Evolutionary conservation across 2,329 filamentous ascomycete species (phyloP).

Genomic region (Stenocarpella maydis): DNA sequence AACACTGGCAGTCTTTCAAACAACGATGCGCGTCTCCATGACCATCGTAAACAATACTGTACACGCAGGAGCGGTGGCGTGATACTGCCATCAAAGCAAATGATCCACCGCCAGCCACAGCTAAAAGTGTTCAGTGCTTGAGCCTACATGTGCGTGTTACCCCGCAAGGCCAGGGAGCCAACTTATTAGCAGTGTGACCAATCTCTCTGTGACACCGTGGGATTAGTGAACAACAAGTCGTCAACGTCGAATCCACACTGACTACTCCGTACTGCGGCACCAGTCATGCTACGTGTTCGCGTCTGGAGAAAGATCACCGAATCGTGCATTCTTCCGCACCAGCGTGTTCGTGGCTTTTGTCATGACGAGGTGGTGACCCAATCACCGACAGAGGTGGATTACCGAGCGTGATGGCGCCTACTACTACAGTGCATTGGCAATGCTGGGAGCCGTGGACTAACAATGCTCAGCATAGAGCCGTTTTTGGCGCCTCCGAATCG

Average conservation of each 20-base stretch:
- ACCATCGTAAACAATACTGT: too few species aligned
- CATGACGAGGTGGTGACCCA: slow-evolving; percentile 20
- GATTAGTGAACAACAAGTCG: background rate
- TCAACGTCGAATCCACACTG: slow-evolving; percentile 11
- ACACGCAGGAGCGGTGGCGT: too few species aligned
- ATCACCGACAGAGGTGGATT: background rate
- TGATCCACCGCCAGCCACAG: slow-evolving; percentile 25
- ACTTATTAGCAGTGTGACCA: slow-evolving; percentile 19
- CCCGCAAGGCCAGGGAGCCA: slow-evolving; percentile 10
- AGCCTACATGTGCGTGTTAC: slow-evolving; percentile 9
- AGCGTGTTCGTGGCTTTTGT: slow-evolving; percentile 12
- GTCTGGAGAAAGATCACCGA: slow-evolving; percentile 2
- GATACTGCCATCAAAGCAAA: too few species aligned
- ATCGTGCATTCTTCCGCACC: slow-evolving; percentile 8
- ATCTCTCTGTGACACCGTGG: slow-evolving; percentile 3
- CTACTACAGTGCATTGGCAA: background rate
- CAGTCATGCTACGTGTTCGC: slow-evolving; percentile 19
- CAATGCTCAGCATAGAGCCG: background rate
- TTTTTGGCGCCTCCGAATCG: background rate
- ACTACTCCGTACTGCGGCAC: background rate
- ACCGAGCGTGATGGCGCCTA: background rate
- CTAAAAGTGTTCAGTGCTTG: slow-evolving; percentile 17
- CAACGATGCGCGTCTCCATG: too few species aligned
- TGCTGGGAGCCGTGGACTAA: slow-evolving; percentile 30
- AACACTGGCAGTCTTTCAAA: too few species aligned